Evolutionary conservation across 1,139 yeast species (phyloP).

Genomic region (Lodderomyces jiufengensis): DNA sequence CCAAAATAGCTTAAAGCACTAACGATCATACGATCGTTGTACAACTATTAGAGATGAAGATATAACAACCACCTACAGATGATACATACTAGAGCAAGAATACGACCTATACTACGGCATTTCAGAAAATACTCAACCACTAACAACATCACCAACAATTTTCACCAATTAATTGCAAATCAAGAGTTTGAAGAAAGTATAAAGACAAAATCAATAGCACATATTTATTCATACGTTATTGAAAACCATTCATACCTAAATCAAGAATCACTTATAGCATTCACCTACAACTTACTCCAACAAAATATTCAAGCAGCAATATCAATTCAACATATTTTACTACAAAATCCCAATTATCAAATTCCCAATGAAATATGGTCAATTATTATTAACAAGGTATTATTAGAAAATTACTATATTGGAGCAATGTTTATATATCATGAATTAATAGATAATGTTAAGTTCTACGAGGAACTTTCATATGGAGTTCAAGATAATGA

Average conservation of each 20-base stretch:
- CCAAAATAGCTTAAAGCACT: too few relatives aligned
- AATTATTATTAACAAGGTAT: conserved; percentile 21
- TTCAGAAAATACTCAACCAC: background rate
- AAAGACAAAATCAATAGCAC: conserved; percentile 4
- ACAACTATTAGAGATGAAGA: too few relatives aligned
- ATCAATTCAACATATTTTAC: conserved; percentile 23
- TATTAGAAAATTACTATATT: conserved; percentile 23
- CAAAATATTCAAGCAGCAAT: conserved; percentile 20
- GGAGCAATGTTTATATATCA: conserved; percentile 39
- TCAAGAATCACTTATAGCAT: conserved; percentile 19
- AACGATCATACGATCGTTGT: too few relatives aligned
- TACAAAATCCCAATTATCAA: conserved; percentile 15
- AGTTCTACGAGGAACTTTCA: conserved; percentile 17
- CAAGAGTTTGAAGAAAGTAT: too few relatives aligned
- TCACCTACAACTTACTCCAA: conserved; percentile 18
- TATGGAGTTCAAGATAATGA: conserved; percentile 20
- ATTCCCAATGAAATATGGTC: conserved; percentile 40
- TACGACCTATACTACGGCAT: conserved; percentile 6
- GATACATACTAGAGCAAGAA: conserved; percentile 5
- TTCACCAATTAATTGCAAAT: too few relatives aligned
- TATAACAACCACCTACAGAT: background rate
- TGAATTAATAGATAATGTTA: conserved; percentile 29
- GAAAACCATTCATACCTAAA: conserved; percentile 5
- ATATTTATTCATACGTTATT: conserved; percentile 5
- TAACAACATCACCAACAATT: conserved; percentile 4